phyloP scores from a whole-genome alignment of 768 basidiomycete species.

The Coprinellus micaceus region DNA sequence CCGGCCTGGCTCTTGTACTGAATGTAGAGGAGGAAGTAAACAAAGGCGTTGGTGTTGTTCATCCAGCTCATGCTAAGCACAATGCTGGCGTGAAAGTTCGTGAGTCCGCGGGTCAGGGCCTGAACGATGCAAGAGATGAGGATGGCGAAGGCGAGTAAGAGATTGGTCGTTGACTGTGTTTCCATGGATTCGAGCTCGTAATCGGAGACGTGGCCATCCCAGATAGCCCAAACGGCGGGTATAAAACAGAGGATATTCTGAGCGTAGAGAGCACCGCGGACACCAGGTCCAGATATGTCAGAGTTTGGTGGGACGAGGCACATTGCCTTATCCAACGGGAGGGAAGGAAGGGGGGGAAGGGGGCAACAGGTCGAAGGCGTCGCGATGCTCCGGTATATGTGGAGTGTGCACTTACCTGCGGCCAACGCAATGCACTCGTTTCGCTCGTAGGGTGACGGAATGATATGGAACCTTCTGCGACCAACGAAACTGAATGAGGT shows the following conservation, averaged over 20 bases:
- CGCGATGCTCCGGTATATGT: too few species aligned
- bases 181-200: neutral
- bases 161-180: conserved; percentile 4
- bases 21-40: conserved; percentile 11
- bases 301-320: too few species aligned
- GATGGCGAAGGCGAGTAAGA: conserved; percentile 17
- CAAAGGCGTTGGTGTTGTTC: conserved; percentile 15
- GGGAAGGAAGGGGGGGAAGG: too few species aligned
- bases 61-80: conserved; percentile 23
- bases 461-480: too few species aligned
- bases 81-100: conserved; percentile 20
- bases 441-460: too few species aligned
- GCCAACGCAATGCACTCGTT: too few species aligned
- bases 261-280: neutral
- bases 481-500: too few species aligned
- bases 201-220: conserved; percentile 1
- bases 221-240: conserved; percentile 2
- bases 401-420: too few species aligned
- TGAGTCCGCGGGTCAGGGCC: conserved; percentile 13
- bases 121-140: conserved; percentile 23
- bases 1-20: neutral
- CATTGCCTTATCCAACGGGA: too few species aligned
- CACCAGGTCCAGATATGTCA: too few species aligned
- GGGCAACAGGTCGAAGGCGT: too few species aligned
- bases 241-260: neutral